Evolutionary conservation across 2,329 filamentous ascomycete species (phyloP).

Genomic region (Penicillium sp.): DNA sequence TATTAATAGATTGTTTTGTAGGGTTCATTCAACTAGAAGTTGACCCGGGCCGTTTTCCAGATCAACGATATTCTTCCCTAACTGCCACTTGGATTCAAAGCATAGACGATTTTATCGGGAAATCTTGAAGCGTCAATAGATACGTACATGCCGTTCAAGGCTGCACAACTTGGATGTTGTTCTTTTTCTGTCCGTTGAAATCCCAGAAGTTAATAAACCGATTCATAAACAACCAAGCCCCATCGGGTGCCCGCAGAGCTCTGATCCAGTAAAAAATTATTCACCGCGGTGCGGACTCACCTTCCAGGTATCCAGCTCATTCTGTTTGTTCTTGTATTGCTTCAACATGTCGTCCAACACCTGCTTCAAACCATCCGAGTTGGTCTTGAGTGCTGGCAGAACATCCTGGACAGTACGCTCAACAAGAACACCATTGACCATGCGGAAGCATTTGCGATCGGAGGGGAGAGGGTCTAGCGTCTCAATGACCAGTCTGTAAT

Average conservation of each 20-base stretch:
- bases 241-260: neutral
- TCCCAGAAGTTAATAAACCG: constrained; percentile 4
- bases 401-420: constrained; percentile 93
- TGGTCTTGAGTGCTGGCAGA: constrained; percentile 82
- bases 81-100: too few relatives aligned
- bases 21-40: too few relatives aligned
- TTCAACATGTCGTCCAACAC: constrained; percentile 91
- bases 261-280: neutral
- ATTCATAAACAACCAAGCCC: neutral
- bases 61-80: too few relatives aligned
- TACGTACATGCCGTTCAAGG: constrained; percentile 24
- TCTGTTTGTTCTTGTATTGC: constrained; percentile 91
- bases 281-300: constrained; percentile 46
- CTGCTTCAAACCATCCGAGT: constrained; percentile 88
- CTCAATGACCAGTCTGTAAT: constrained; percentile 77
- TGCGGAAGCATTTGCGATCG: constrained; percentile 94
- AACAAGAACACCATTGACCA: constrained; percentile 95
- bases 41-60: too few relatives aligned
- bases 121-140: too few relatives aligned
- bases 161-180: constrained; percentile 46
- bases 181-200: constrained; percentile 38
- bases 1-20: too few relatives aligned
- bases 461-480: constrained; percentile 75
- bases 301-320: constrained; percentile 98
- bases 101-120: too few relatives aligned